Evolutionary conservation across 345 rosid species (phyloP), one percentile per base, ranked within the genome.

Genomic region (Acer yangbiense): DNA sequence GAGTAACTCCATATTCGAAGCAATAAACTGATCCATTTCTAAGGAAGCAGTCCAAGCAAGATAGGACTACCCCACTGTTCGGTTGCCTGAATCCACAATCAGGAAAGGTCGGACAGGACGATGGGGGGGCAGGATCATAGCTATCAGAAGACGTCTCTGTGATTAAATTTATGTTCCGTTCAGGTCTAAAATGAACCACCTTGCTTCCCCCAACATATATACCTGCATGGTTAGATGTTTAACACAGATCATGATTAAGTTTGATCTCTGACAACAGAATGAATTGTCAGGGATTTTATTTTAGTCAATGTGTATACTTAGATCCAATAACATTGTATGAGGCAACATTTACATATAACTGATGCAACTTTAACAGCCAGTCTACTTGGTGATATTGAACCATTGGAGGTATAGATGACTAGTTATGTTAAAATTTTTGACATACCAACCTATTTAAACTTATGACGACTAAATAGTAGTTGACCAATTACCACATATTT

Each of bases 201-300:
- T 96, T 96, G 92, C 94, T 91, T 83, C 98, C 99, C 68, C 99
- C 99, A 18, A 96, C 98, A 88, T 82, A 96, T 55, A 96, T 89
- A 44, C 98, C 99, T 96, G 75, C 77, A 77, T 16, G 43, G 68
- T 76, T 76, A 44, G 50, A 48, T 35, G 71, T 76, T 58, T 72
- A 68, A 55, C 68, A 62, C 4, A 67, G 27, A 23, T 13, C 52
- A 8, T 68, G 52, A 65, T 65, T 32, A 66, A 60, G 39, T 66
- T 29, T 61, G 62, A 80, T 71, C 11, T 32, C 61, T 61, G 58
- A 79, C 68, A 55, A 71, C 35, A 65, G 3, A 75, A 72, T 41
- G 7, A 72, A 68, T 21, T 14, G 68, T 46, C 27, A 60, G 39
- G 10, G 27, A 50, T 13, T 2, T 35, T 44, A 3, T 27, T 50